Evolutionary conservation across 2,329 filamentous ascomycete genomes (phyloP).

Genomic region (Clonostachys sp.): DNA sequence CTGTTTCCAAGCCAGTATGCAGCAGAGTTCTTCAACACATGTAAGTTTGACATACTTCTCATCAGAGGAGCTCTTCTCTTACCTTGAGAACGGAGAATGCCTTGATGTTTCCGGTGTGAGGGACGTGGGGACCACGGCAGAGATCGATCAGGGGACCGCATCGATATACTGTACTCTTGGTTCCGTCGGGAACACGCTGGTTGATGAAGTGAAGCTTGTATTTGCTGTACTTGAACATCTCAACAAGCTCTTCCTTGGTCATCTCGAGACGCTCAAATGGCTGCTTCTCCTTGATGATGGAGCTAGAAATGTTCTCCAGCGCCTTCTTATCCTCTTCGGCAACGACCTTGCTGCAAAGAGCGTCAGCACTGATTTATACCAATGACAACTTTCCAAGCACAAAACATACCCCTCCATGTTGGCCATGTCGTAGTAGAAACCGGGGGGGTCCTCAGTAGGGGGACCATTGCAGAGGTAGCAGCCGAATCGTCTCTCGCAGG

Average conservation of each 20-base stretch:
- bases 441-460: slow-evolving; percentile 69
- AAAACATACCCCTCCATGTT: slow-evolving; percentile 31
- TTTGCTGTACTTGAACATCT: slow-evolving; percentile 96
- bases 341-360: slow-evolving; percentile 59
- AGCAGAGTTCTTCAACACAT: slow-evolving; percentile 54
- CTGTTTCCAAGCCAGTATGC: slow-evolving; percentile 95
- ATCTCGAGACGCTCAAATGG: slow-evolving; percentile 85
- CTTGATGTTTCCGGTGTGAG: slow-evolving; percentile 88
- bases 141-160: slow-evolving; percentile 93
- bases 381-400: background rate
- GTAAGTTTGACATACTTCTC: slow-evolving; percentile 21
- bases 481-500: slow-evolving; percentile 83
- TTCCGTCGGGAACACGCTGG: slow-evolving; percentile 67
- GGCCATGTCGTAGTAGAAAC: slow-evolving; percentile 98
- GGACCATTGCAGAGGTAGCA: slow-evolving; percentile 93
- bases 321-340: slow-evolving; percentile 83
- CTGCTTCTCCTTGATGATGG: slow-evolving; percentile 95
- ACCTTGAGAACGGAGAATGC: slow-evolving; percentile 87
- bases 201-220: slow-evolving; percentile 98
- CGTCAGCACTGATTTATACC: slow-evolving; percentile 8
- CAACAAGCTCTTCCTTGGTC: slow-evolving; percentile 84
- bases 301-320: slow-evolving; percentile 73
- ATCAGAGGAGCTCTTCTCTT: slow-evolving; percentile 2
- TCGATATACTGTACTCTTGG: slow-evolving; percentile 89
- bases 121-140: slow-evolving; percentile 91